Conservation (phyloP, 2,329 filamentous ascomycete species). For the Pseudogymnoascus sp. region DNA sequence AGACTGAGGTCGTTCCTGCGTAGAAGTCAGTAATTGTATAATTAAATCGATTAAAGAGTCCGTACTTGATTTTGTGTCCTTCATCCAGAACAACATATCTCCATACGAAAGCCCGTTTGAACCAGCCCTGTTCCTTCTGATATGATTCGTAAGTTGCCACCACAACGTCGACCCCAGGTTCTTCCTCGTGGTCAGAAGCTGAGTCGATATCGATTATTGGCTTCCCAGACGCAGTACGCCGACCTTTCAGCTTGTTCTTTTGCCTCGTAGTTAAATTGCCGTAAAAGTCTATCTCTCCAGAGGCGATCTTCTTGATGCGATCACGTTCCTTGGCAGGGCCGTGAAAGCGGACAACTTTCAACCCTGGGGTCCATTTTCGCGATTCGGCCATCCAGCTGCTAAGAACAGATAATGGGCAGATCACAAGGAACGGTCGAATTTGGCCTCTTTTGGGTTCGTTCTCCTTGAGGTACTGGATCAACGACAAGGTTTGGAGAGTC, state of each 20-base stretch:
- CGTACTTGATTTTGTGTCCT: conserved; percentile 39
- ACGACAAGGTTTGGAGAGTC: conserved; percentile 41
- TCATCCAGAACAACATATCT: conserved; percentile 47
- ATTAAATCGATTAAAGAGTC: conserved; percentile 13
- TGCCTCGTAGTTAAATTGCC: conserved; percentile 32
- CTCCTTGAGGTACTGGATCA: conserved; percentile 42
- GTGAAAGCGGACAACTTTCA: conserved; percentile 42
- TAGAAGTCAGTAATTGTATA: background rate
- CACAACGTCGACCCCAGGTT: conserved; percentile 35
- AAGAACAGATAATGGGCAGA: conserved; percentile 45
- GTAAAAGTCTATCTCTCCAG: conserved; percentile 38
- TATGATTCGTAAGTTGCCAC: conserved; percentile 46
- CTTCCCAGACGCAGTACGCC: conserved; percentile 18
- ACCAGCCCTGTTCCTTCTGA: conserved; percentile 39
- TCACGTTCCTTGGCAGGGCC: conserved; percentile 37
- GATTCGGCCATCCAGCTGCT: conserved; percentile 42
- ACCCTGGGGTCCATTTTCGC: conserved; percentile 39
- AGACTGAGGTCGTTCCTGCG: conserved; percentile 32
- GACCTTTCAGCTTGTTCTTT: conserved; percentile 22
- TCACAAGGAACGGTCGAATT: conserved; percentile 37
- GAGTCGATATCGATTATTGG: conserved; percentile 20
- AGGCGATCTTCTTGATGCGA: conserved; percentile 39
- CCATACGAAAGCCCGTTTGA: conserved; percentile 45
- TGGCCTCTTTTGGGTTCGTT: conserved; percentile 32
- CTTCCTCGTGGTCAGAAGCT: conserved; percentile 25